Base-by-base conservation (phyloP, 345 rosid genomes). In the Iberis pinnata region DNA sequence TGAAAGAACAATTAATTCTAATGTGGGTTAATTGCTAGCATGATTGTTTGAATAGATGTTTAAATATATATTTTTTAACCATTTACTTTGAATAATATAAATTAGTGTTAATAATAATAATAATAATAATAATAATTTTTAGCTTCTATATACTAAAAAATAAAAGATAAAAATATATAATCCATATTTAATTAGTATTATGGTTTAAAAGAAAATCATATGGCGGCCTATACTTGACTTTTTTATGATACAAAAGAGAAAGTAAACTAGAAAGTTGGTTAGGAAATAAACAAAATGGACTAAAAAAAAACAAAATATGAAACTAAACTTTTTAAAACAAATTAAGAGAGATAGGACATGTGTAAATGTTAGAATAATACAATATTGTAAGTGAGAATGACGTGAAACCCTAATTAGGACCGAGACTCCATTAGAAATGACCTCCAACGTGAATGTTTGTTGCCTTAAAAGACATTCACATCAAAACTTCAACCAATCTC, bases 401-500 rank as follows among this genome's bases (percentile, higher is more conserved):
- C 63, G 70, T 53, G 76, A 72, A 73, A 74, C 69, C 67, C 68
- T 52, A 70, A 59, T 54, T 52, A 43, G 63, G 73, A 70, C 69
- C 71, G 40, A 75, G 73, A 60, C 63, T 70, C 76, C 67, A 24
- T 53, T 71, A 62, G 68, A 73, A 67, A 82, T 61, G 64, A 59
- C 68, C 53, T 73, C 67, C 79, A 53, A 72, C 77, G 70, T 78
- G 86, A 80, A 83, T 83, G 89, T 80, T 78, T 72, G 89, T 78
- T 76, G 67, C 46, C 67, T 47, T 60, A 67, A 74, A 74, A 68
- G 64, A 74, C 76, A 79, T 82, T 70, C 82, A 78, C 82, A 64
- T 77, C 70, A 73, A 75, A 77, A 60, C 69, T 68, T 60, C 67
- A 68, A 68, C 72, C 72, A 60, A 60, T 60, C 61, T 60, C 62